A percentile compares a stretch with the other conserved stretches of the same genome.
phyloP scores from a whole-genome alignment of 495 filamentous ascomycete genomes.

The Cercophora samala region DNA sequence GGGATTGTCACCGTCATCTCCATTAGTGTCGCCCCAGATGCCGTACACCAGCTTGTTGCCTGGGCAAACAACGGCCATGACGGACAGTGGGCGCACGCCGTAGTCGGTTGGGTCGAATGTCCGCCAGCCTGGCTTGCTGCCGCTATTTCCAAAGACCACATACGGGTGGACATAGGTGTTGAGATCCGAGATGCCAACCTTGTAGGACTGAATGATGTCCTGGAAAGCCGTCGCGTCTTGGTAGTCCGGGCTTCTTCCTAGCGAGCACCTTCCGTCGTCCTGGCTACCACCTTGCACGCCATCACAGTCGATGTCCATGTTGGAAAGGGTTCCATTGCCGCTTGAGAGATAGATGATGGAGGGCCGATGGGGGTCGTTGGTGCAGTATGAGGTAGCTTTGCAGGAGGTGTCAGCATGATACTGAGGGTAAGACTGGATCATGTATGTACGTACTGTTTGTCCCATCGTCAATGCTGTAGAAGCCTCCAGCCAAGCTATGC shows the following conservation, averaged over 20 bases:
- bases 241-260: slow-evolving; percentile 41
- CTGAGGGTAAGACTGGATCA: no score
- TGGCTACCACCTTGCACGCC: slow-evolving; percentile 46
- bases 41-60: slow-evolving; percentile 59
- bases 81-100: slow-evolving; percentile 56
- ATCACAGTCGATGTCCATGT: slow-evolving; percentile 71
- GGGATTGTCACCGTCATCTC: slow-evolving; percentile 41
- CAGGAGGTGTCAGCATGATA: neutral
- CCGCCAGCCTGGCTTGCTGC: slow-evolving; percentile 37
- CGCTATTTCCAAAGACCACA: slow-evolving; percentile 63
- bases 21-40: slow-evolving; percentile 67
- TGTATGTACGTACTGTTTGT: slow-evolving; percentile 25
- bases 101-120: slow-evolving; percentile 47
- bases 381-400: slow-evolving; percentile 39
- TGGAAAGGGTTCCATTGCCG: slow-evolving; percentile 32
- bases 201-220: slow-evolving; percentile 40
- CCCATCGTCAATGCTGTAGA: slow-evolving; percentile 32
- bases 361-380: slow-evolving; percentile 31
- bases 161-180: slow-evolving; percentile 62
- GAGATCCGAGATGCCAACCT: slow-evolving; percentile 50
- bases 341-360: slow-evolving; percentile 41
- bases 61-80: slow-evolving; percentile 62
- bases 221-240: slow-evolving; percentile 57
- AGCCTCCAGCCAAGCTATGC: slow-evolving; percentile 26
- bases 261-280: slow-evolving; percentile 46